Evolutionary conservation across 805 yeast genomes (phyloP).

Genomic region (Debaryomyces tyrocola): DNA sequence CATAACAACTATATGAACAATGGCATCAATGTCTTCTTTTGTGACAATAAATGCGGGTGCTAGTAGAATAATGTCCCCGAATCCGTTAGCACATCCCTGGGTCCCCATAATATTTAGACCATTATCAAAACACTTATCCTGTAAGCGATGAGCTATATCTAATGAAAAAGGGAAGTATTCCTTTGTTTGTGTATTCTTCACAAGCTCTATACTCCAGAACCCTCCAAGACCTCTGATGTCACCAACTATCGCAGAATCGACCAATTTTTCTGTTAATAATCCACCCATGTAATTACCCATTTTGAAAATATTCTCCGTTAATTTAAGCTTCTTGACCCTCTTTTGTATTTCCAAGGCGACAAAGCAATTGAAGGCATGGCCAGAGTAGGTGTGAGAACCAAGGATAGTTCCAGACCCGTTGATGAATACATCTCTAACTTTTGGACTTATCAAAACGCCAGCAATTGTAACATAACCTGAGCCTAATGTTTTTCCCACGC

Average conservation of each 20-base stretch:
- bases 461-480: slow-evolving; percentile 32
- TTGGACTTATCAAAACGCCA: slow-evolving; percentile 29
- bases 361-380: slow-evolving; percentile 26
- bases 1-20: slow-evolving; percentile 37
- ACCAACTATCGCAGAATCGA: slow-evolving; percentile 37
- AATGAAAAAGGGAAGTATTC: slow-evolving; percentile 43
- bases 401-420: slow-evolving; percentile 18
- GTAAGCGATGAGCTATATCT: slow-evolving; percentile 37
- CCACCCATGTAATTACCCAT: slow-evolving; percentile 46
- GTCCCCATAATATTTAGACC: slow-evolving; percentile 51
- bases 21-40: slow-evolving; percentile 33
- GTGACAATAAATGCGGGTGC: slow-evolving; percentile 47
- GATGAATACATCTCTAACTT: slow-evolving; percentile 18
- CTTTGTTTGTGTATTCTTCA: slow-evolving; percentile 51
- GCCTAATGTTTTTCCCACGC: slow-evolving; percentile 33
- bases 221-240: slow-evolving; percentile 66
- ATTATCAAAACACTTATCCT: slow-evolving; percentile 38
- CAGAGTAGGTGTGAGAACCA: slow-evolving; percentile 27
- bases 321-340: slow-evolving; percentile 29
- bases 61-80: slow-evolving; percentile 46
- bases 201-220: slow-evolving; percentile 59
- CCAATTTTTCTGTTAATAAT: slow-evolving; percentile 15
- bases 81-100: slow-evolving; percentile 33
- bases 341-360: slow-evolving; percentile 29
- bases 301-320: slow-evolving; percentile 40